These are phyloP conservation scores for Rhodomyrtus psidioides DNA, from an alignment of 441 rosid genomes.

Conservation along the genomic window DNA sequence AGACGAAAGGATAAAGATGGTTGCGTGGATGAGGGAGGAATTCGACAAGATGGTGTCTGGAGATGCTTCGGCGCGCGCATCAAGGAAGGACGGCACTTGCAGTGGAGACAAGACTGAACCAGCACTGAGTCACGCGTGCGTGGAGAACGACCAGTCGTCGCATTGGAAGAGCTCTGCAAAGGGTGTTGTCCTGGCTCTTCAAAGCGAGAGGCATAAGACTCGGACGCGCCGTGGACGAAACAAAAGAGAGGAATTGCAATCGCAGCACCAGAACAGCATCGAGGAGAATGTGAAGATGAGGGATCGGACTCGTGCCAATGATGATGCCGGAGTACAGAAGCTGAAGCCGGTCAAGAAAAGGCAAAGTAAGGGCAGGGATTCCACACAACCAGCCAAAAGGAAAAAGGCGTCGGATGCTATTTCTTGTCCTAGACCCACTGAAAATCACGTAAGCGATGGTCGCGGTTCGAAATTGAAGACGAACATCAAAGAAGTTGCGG, in stretches of 20 bases:
- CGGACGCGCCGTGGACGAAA: background rate
- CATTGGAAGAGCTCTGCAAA: background rate
- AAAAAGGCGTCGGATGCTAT: conserved; percentile 16
- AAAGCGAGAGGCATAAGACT: background rate
- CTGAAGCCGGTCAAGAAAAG: conserved; percentile 30
- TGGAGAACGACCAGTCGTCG: background rate
- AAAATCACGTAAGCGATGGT: conserved; percentile 6
- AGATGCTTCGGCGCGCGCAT: conserved; percentile 6
- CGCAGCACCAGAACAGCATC: conserved; percentile 3
- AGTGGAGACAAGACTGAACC: conserved; percentile 7
- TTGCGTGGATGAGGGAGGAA: conserved; percentile 51
- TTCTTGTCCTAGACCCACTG: conserved; percentile 6
- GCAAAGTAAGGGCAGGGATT: conserved; percentile 18
- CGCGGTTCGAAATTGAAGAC: conserved; percentile 7
- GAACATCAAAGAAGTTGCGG: background rate
- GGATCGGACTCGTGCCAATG: conserved; percentile 6
- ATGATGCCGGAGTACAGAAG: conserved; percentile 15
- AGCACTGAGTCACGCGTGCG: background rate
- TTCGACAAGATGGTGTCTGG: conserved; percentile 29
- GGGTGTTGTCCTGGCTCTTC: background rate
- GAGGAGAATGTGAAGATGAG: conserved; percentile 8
- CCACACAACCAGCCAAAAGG: conserved; percentile 12
- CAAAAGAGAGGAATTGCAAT: background rate
- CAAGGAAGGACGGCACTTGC: conserved; percentile 8
- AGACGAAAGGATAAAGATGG: conserved; percentile 31